phyloP scores from a whole-genome alignment of 176 grass and related monocot species.

The Carex littledalei region DNA sequence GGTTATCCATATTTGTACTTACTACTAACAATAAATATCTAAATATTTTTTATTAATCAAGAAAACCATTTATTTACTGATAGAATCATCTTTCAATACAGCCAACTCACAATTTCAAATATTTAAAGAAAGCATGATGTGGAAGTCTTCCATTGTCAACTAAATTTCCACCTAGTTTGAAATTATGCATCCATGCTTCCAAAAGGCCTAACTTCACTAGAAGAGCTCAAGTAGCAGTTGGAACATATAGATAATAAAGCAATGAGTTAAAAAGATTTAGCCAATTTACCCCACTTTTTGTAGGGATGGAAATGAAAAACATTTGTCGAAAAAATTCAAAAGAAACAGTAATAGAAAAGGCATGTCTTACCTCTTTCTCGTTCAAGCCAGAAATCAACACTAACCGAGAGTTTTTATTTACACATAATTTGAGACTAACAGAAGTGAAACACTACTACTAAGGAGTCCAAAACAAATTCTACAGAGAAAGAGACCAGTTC shows the following conservation, averaged over 20 bases:
- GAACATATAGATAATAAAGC: background rate
- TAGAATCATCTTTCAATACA: too few species aligned
- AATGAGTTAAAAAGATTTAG: background rate
- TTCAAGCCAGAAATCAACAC: background rate
- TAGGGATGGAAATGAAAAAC: background rate
- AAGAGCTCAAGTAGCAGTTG: background rate
- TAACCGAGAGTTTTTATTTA: background rate
- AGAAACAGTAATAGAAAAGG: background rate
- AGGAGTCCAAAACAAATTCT: background rate
- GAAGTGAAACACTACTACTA: background rate
- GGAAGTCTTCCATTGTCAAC: background rate
- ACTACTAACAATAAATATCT: background rate
- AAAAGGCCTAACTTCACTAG: background rate
- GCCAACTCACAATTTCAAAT: background rate
- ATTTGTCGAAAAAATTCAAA: background rate
- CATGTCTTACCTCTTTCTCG: background rate
- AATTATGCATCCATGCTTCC: background rate
- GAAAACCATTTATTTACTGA: background rate
- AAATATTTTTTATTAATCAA: background rate
- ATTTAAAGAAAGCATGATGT: background rate
- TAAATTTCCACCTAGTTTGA: background rate
- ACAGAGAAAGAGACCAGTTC: background rate
- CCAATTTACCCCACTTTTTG: background rate
- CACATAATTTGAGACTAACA: background rate
- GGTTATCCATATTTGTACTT: background rate